These are phyloP conservation scores for Corymbia maculata DNA, from an alignment of 345 rosid species.

Conservation along the genomic window DNA sequence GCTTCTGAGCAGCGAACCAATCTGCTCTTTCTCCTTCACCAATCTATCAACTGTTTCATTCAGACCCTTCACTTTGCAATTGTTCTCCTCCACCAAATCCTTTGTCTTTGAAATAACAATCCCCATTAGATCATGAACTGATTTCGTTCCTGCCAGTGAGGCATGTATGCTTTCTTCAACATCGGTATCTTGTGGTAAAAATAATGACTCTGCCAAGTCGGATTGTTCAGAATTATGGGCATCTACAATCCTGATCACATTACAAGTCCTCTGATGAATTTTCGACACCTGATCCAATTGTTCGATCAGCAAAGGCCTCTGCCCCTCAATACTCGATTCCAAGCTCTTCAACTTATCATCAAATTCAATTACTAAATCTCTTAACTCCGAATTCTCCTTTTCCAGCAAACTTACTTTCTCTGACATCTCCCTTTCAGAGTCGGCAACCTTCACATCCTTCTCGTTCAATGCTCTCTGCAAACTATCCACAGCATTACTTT, in stretches of 20 bases:
- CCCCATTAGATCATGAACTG: constrained; percentile 56
- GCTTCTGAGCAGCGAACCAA: constrained; percentile 75
- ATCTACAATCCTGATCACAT: constrained; percentile 52
- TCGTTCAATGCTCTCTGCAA: constrained; percentile 47
- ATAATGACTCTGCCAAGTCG: constrained; percentile 74
- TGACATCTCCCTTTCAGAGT: constrained; percentile 38
- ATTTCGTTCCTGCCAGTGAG: constrained; percentile 89
- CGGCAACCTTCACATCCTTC: constrained; percentile 44
- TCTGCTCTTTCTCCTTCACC: constrained; percentile 85
- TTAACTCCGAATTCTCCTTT: constrained; percentile 49
- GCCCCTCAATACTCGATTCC: constrained; percentile 60
- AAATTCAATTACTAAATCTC: constrained; percentile 57
- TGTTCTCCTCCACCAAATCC: constrained; percentile 58
- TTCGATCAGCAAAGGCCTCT: constrained; percentile 63
- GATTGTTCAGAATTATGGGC: constrained; percentile 46
- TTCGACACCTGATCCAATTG: constrained; percentile 76
- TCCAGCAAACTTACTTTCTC: constrained; percentile 38
- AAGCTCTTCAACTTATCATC: constrained; percentile 57
- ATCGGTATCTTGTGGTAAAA: constrained; percentile 76
- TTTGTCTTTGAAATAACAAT: constrained; percentile 53
- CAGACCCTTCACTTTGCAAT: constrained; percentile 47
- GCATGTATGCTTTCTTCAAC: constrained; percentile 84
- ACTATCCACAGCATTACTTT: constrained; percentile 33
- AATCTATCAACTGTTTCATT: constrained; percentile 58
- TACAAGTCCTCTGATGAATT: constrained; percentile 66